phyloP scores from a whole-genome alignment of 345 rosid genomes.

The Melaleuca alternifolia region DNA sequence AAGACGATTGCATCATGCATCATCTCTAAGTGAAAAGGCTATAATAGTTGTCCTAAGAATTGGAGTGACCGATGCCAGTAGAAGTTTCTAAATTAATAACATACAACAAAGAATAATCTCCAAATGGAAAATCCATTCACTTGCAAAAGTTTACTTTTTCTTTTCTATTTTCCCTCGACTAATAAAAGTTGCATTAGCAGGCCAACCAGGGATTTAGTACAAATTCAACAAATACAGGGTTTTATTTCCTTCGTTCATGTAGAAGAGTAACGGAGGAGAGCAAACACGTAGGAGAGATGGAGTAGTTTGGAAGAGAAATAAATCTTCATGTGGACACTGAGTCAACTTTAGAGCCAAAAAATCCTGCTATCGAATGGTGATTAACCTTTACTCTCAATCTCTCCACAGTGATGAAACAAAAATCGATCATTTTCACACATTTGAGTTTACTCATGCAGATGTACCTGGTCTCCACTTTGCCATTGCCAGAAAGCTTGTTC shows the following conservation, averaged over 20 bases:
- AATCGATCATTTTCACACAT: not conserved
- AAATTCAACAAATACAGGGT: not conserved
- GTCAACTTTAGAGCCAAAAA: not conserved
- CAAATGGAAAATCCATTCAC: not conserved
- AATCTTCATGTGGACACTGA: not conserved
- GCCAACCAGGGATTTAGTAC: not conserved
- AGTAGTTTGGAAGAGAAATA: not conserved
- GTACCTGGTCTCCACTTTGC: constrained; percentile 18
- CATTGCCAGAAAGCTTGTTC: constrained; percentile 12
- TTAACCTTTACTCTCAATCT: not conserved
- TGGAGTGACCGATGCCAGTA: not conserved
- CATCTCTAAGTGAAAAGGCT: not conserved
- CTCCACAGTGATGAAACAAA: not conserved
- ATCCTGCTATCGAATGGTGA: not conserved
- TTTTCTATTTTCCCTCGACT: not conserved
- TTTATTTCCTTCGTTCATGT: not conserved
- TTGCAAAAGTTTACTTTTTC: not conserved
- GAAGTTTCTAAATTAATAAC: not conserved
- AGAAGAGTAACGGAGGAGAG: not conserved
- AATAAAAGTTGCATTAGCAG: not conserved
- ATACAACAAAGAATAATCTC: not conserved
- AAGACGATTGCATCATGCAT: not conserved
- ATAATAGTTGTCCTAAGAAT: not conserved
- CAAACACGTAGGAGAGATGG: not conserved
- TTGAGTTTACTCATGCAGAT: not conserved